Evolutionary conservation across 768 basidiomycete species (phyloP).

Genomic region (Lentinus tigrinus): DNA sequence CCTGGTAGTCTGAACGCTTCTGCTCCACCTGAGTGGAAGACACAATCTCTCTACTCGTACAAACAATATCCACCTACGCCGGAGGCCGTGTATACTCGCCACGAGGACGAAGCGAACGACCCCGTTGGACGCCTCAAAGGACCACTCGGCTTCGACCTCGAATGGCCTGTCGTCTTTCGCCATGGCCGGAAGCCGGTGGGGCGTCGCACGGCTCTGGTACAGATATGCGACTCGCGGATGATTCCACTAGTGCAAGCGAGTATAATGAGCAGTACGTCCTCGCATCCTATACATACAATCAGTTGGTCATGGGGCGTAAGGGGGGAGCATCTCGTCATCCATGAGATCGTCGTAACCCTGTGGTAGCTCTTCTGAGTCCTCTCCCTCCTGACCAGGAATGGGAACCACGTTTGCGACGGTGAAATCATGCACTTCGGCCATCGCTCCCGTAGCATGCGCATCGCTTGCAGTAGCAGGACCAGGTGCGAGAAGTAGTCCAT

Average conservation of each 20-base stretch:
- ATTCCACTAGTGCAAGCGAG: constrained; percentile 50
- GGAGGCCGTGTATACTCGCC: constrained; percentile 37
- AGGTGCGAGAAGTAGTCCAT: too few species aligned
- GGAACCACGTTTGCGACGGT: too few species aligned
- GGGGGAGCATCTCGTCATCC: too few species aligned
- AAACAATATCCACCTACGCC: constrained; percentile 33
- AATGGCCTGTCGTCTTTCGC: constrained; percentile 43
- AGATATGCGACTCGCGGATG: constrained; percentile 41
- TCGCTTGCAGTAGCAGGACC: too few species aligned
- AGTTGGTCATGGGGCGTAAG: not conserved
- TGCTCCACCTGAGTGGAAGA: not conserved
- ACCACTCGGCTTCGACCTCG: constrained; percentile 52
- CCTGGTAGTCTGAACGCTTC: not conserved
- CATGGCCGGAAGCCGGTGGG: constrained; percentile 25
- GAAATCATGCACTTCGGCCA: too few species aligned
- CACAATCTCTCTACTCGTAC: constrained; percentile 39
- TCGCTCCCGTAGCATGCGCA: too few species aligned
- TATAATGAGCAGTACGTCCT: constrained; percentile 37
- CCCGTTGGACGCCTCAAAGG: constrained; percentile 37
- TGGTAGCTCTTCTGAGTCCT: too few species aligned
- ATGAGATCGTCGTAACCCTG: too few species aligned
- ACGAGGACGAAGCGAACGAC: constrained; percentile 42
- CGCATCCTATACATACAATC: not conserved
- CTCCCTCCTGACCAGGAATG: too few species aligned
- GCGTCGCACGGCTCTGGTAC: constrained; percentile 43